Evolutionary conservation across 2,329 filamentous ascomycete species (phyloP), one percentile per base, ranked within the genome.

Genomic region (Monilinia fructigena): DNA sequence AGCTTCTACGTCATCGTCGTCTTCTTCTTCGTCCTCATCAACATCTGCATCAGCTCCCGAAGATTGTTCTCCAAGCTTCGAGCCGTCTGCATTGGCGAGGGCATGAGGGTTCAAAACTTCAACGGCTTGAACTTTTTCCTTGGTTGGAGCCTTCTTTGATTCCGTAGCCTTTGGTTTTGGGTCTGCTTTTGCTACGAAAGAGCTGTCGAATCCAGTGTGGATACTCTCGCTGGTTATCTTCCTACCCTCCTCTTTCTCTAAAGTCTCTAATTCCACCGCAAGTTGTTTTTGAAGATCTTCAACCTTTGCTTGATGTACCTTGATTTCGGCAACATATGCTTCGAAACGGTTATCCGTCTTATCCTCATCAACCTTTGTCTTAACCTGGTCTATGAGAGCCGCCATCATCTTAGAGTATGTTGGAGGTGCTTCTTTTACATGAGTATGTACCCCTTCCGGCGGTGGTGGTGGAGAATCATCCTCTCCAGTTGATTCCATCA

Each of bases 341-440:
- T 85, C 82, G 76, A 91, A 93, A 61, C 91, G 81, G 72, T 89
- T 85, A 26, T 85, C 82, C 26, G 63, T 83, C 68, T 89, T 87
- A 78, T 90, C 90, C 75, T 93, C 90, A 61, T 90, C 86, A 71
- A 91, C 87, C 78, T 86, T 83, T 74, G 70, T 70, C 78, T 97
- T 97, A 53, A 98, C 93, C 78, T 96, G 91, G 74, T 99, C 95
- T 26, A 98, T 85, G 73, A 99, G 79, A n/a, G 89, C 87, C n/a
- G 91, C 91, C 90, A 99, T 93, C 95, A 99, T 99, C 82, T 96
- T 92, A 50, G 92, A 95, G 76, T 97, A 99, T 18, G 89, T 90
- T 0, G 91, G 92, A 73, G 91, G 92, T 73, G 91, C 86, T 74
- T 84, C 76, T 40, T 88, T 87, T 72, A 89, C 87, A 65, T 92